Evolutionary conservation across 257 asterid genomes (phyloP), one percentile per base, ranked within the genome.

Genomic region (Anisodus acutangulus): DNA sequence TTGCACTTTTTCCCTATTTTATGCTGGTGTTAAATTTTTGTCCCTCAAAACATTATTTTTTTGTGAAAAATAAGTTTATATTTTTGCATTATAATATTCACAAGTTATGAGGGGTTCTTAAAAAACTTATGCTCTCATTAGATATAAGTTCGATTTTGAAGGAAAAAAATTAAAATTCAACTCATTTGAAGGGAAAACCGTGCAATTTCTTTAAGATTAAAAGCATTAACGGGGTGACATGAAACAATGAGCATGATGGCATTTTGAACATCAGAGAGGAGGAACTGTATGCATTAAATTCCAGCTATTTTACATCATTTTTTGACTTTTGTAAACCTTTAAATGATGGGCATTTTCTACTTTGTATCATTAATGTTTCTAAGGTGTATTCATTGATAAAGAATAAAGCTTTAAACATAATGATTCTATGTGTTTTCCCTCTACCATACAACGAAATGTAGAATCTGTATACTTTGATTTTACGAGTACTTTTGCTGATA

Each of bases 361-460:
- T 79, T 86, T 74, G 71, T 41, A 83, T 85, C 88, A 87, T 87
- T 88, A 80, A 83, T 89, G 82, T 70, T 82, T 54, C 3, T 49
- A 63, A 70, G 53, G 66, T 66, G 82, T 74, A 68, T 79, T n/a
- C 51, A n/a, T 60, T 72, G 11, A 72, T 9, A 59, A 58, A 54
- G 81, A 35, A 79, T 78, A 83, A 85, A 59, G 51, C 64, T 88
- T 84, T 86, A 37, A 19, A 62, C 67, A 82, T 82, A 55, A 84
- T 47, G 67, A 84, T 76, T 84, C 78, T 76, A 16, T 51, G 64
- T 78, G 45, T 45, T 59, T 74, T 76, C 83, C 83, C 78, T 62
- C 78, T 45, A 62, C 37, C 72, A 37, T 55, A 11, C 62, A 8
- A 19, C 5, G 4, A 72, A 39, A 71, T 35, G 58, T 8, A 22